Evolutionary conservation across 2,329 filamentous ascomycete species (phyloP).

Genomic region (Calonectria honghensis): DNA sequence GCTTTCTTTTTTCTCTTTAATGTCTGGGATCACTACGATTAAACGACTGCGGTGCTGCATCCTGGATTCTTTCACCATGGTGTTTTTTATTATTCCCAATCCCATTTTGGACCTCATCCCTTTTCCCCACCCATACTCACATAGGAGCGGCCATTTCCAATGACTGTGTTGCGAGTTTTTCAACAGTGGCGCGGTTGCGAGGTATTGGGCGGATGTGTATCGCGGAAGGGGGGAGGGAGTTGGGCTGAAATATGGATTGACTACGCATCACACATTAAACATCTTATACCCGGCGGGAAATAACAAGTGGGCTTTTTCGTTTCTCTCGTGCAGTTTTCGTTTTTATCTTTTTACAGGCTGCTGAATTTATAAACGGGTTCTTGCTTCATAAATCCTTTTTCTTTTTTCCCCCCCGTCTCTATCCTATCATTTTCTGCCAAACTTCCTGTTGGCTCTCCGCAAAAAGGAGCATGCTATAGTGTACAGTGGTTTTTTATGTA

Average conservation of each 20-base stretch:
- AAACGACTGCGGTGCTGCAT: neutral
- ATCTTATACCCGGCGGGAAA: slow-evolving; percentile 24
- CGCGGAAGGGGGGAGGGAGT: neutral
- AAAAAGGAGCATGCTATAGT: slow-evolving; percentile 31
- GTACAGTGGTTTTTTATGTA: slow-evolving; percentile 43
- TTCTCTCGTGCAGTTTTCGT: neutral
- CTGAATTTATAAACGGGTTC: neutral
- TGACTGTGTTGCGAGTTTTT: neutral
- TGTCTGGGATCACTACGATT: neutral
- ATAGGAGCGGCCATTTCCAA: neutral
- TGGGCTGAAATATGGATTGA: neutral
- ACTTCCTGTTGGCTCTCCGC: slow-evolving; percentile 3
- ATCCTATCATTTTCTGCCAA: neutral
- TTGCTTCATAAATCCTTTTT: neutral
- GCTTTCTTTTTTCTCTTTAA: slow-evolving; percentile 13
- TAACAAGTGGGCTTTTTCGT: neutral
- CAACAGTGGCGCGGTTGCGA: neutral
- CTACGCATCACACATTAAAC: neutral
- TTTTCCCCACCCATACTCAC: neutral
- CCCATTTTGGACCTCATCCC: neutral
- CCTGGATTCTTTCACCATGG: neutral
- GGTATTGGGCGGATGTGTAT: neutral
- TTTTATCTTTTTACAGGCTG: neutral
- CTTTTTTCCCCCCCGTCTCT: neutral
- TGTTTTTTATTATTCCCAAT: neutral